Base-by-base conservation (phyloP, 345 rosid species). In the Linum tenue region DNA sequence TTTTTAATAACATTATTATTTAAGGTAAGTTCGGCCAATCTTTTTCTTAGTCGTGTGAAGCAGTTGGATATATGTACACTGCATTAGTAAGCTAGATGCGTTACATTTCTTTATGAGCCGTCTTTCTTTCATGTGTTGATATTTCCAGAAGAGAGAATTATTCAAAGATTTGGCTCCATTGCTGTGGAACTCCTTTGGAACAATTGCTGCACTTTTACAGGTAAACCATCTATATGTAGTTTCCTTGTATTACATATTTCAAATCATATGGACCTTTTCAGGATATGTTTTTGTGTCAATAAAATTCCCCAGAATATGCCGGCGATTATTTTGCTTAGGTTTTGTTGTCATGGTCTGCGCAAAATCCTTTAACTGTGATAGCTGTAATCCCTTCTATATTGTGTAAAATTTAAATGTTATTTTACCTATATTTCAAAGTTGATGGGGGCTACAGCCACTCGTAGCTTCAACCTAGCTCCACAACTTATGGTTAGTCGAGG, bases 161-260 rank as follows among this genome's bases (percentile, higher is more conserved):
- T 90, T 95, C 86, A 92, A 91, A 78, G 95, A 87, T 85, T 77
- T 95, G 87, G 99, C 95, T 62, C 97, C 95, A 67, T 77, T 95
- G 55, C 68, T 89, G 86, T 84, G 97, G 90, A 86, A 86, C 77
- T 86, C 96, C 60, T 83, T 81, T 77, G 92, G 92, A 70, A 83
- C 88, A 71, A 83, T 86, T 77, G 91, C 90, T 72, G 91, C 90
- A 64, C 79, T 85, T 14, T 76, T 89, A 74, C 89, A 84, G 89
- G 89, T 80, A 80, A 71, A 81, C 77, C 55, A 69, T 80, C 67
- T 72, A 66, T 55, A 64, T 58, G 53, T 42, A 61, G 39, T 50
- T 1, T 41, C 11, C 56, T 50, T 40, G 31, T 22, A 22, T 22
- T 22, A 40, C 12, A 37, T 31, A 9, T 11, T 14, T 41, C 63